Conservation (phyloP, 352 stramenopile genomes). For the Globisporangium radiosum region DNA sequence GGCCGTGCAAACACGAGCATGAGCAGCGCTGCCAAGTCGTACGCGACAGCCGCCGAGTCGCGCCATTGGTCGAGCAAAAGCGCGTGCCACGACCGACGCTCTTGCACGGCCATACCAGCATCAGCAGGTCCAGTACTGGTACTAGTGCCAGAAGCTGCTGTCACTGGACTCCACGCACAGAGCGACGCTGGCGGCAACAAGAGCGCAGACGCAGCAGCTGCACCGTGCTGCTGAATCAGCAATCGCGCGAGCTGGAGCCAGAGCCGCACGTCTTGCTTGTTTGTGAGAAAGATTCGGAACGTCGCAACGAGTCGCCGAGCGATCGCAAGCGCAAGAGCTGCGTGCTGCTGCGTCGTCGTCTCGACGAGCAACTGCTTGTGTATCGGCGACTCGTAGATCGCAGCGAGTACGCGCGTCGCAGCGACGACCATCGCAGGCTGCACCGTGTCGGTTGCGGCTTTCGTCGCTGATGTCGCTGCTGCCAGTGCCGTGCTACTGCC, state of each 20-base stretch:
- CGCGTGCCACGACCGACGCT: constrained; percentile 10
- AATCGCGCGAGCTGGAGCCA: constrained; percentile 12
- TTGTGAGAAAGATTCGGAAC: constrained; percentile 1
- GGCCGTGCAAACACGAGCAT: constrained; percentile 17
- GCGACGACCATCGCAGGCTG: constrained; percentile 9
- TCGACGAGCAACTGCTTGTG: constrained; percentile 7
- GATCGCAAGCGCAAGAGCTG: constrained; percentile 1
- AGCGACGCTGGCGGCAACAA: constrained; percentile 3
- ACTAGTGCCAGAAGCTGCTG: no score
- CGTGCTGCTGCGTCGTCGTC: constrained; percentile 1
- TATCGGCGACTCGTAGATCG: constrained; percentile 10
- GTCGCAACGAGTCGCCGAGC: constrained; percentile 2
- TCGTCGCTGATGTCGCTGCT: no score
- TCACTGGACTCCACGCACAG: no score
- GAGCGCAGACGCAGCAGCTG: background rate
- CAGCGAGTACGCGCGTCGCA: constrained; percentile 10
- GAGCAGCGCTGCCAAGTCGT: constrained; percentile 14
- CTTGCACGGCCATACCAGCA: no score
- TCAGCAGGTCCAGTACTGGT: no score
- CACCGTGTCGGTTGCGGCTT: no score
- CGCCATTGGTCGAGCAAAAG: constrained; percentile 8
- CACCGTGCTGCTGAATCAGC: constrained; percentile 9
- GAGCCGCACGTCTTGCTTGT: constrained; percentile 1
- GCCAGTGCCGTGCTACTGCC: no score
- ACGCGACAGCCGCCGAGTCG: constrained; percentile 8